Conservation (phyloP, 2,329 filamentous ascomycete genomes). For the Diaporthe capsici region DNA sequence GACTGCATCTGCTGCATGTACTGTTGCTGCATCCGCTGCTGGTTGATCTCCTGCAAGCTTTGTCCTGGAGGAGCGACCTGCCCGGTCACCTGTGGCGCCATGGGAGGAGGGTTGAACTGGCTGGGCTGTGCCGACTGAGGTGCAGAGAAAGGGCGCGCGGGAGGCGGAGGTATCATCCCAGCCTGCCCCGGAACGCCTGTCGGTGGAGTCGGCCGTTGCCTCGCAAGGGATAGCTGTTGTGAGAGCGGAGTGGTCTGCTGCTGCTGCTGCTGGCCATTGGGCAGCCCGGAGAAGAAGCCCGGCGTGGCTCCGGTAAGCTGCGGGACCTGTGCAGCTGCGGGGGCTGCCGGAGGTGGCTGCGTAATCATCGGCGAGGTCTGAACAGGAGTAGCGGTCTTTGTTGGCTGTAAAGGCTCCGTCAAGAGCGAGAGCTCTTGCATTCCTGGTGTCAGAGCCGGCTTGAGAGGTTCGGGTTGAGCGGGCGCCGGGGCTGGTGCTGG, state of each 20-base stretch:
- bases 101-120: slow-evolving; percentile 78
- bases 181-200: slow-evolving; percentile 71
- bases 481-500: slow-evolving; percentile 55
- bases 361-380: slow-evolving; percentile 52
- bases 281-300: slow-evolving; percentile 68
- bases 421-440: slow-evolving; percentile 71
- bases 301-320: slow-evolving; percentile 70
- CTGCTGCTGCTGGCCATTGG: slow-evolving; percentile 52
- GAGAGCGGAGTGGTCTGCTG: slow-evolving; percentile 58
- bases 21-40: slow-evolving; percentile 73
- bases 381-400: slow-evolving; percentile 55
- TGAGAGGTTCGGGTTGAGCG: slow-evolving; percentile 53
- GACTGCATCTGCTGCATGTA: slow-evolving; percentile 64
- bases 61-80: slow-evolving; percentile 81
- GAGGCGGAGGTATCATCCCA: slow-evolving; percentile 81
- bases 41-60: slow-evolving; percentile 80
- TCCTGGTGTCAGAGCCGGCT: slow-evolving; percentile 75
- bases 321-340: slow-evolving; percentile 52
- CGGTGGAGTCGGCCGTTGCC: slow-evolving; percentile 81
- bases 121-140: slow-evolving; percentile 85
- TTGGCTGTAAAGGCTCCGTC: slow-evolving; percentile 66
- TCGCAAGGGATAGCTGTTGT: slow-evolving; percentile 61
- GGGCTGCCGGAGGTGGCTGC: slow-evolving; percentile 49
- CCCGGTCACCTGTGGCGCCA: slow-evolving; percentile 90
- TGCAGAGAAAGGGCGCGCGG: slow-evolving; percentile 86